Conservation (phyloP, 2,329 filamentous ascomycete genomes). For the Aspergillus felis region DNA sequence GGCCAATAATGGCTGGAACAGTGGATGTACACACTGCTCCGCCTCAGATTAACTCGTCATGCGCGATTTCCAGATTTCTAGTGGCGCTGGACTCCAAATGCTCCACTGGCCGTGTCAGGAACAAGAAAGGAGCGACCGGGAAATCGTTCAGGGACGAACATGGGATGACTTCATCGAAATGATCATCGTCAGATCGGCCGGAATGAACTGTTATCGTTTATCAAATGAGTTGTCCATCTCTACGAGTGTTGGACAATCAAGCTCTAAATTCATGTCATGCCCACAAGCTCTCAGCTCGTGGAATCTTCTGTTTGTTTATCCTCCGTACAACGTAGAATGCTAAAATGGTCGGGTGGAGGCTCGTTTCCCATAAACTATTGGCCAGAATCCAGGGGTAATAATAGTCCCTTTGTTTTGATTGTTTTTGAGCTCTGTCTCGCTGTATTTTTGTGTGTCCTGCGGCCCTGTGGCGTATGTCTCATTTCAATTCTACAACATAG, state of each 20-base stretch:
- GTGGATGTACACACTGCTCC: background rate
- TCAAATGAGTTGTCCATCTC: background rate
- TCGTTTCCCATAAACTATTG: background rate
- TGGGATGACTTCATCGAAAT: constrained; percentile 13
- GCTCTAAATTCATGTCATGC: background rate
- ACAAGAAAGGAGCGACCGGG: constrained; percentile 15
- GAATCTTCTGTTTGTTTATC: background rate
- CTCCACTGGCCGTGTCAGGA: constrained; percentile 14
- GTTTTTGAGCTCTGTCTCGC: background rate
- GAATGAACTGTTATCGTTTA: background rate
- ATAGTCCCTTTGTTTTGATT: background rate
- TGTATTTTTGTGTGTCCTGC: background rate
- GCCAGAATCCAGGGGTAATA: background rate
- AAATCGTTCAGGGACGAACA: constrained; percentile 4
- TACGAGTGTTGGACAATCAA: background rate
- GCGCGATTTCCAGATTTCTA: background rate
- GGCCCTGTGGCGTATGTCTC: background rate
- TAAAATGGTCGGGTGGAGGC: background rate
- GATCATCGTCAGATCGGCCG: constrained; percentile 8
- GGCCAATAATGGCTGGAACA: background rate
- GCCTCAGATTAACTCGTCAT: background rate
- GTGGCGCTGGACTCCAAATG: constrained; percentile 1
- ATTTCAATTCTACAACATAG: background rate
- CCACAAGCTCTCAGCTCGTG: background rate
- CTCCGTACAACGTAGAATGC: background rate